phyloP scores from a whole-genome alignment of 495 filamentous ascomycete species.

The Aspergillus sclerotiicarbonarius region DNA sequence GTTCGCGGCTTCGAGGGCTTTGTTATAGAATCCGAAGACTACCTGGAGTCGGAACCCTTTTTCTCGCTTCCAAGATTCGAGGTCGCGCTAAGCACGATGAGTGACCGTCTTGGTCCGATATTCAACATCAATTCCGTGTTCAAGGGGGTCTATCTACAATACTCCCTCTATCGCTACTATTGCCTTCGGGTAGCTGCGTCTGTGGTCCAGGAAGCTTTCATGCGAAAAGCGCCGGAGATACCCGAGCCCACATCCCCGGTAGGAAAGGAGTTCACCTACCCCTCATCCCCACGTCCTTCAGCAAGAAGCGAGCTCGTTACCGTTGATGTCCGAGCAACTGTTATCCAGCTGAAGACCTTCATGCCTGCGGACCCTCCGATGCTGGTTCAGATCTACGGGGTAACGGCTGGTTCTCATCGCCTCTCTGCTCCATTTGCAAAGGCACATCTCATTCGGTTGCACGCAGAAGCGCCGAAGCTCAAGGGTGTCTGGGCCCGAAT shows the following conservation, averaged over 20 bases:
- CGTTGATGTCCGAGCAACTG: slow-evolving; percentile 71
- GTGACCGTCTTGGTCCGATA: slow-evolving; percentile 79
- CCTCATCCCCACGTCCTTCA: slow-evolving; percentile 29
- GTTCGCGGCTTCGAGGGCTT: slow-evolving; percentile 81
- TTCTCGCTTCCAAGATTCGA: slow-evolving; percentile 84
- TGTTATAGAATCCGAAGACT: slow-evolving; percentile 82
- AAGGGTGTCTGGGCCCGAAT: slow-evolving; percentile 80
- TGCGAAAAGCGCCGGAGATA: slow-evolving; percentile 35
- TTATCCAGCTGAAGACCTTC: slow-evolving; percentile 83
- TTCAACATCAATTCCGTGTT: slow-evolving; percentile 83
- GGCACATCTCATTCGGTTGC: slow-evolving; percentile 73
- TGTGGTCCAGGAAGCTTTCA: slow-evolving; percentile 73
- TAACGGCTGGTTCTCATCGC: slow-evolving; percentile 80
- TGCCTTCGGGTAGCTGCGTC: slow-evolving; percentile 77
- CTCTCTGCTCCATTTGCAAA: slow-evolving; percentile 78
- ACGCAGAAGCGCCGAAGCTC: slow-evolving; percentile 81
- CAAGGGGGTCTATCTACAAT: slow-evolving; percentile 75
- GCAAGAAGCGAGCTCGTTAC: slow-evolving; percentile 65
- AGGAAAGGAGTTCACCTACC: slow-evolving; percentile 9
- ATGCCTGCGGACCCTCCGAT: slow-evolving; percentile 84
- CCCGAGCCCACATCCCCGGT: slow-evolving; percentile 7
- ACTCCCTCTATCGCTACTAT: slow-evolving; percentile 93
- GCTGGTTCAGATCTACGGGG: slow-evolving; percentile 81
- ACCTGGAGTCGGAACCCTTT: slow-evolving; percentile 81
- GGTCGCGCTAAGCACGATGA: slow-evolving; percentile 77